Conservation (phyloP, 2,329 filamentous ascomycete genomes). For the Xylariaceae sp. region DNA sequence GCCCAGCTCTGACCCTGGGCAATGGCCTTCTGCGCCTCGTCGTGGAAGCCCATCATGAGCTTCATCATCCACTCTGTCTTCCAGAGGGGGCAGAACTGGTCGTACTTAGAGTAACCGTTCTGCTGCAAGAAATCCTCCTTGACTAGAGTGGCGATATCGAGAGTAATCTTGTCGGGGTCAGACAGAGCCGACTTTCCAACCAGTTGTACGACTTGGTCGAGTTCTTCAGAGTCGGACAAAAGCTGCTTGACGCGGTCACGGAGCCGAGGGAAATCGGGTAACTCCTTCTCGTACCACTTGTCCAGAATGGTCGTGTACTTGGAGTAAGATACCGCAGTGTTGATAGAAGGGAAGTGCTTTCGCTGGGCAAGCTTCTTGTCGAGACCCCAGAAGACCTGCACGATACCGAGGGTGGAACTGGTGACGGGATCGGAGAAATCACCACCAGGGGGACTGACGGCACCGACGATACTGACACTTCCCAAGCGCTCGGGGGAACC, state of each 20-base stretch:
- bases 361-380: constrained; percentile 99
- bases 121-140: constrained; percentile 99
- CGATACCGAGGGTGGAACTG: constrained; percentile 86
- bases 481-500: constrained; percentile 85
- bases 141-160: constrained; percentile 83
- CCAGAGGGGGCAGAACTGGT: constrained; percentile 98
- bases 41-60: constrained; percentile 96
- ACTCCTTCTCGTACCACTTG: constrained; percentile 89
- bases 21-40: constrained; percentile 94
- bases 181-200: constrained; percentile 96
- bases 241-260: constrained; percentile 92
- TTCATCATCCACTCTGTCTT: constrained; percentile 99
- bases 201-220: constrained; percentile 97
- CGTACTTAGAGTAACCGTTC: constrained; percentile 98
- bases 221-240: constrained; percentile 88
- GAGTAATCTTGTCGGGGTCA: constrained; percentile 95
- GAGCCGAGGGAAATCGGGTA: constrained; percentile 87
- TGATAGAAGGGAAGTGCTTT: constrained; percentile 99
- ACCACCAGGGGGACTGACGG: constrained; percentile 94
- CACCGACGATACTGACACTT: constrained; percentile 95
- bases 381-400: constrained; percentile 99
- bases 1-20: constrained; percentile 85
- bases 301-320: constrained; percentile 90
- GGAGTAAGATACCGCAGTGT: constrained; percentile 89
- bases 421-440: constrained; percentile 99